A percentile compares a stretch with the other conserved stretches of the same genome.
Conservation (phyloP, 495 filamentous ascomycete genomes). For the Aspergillus hancockii region DNA sequence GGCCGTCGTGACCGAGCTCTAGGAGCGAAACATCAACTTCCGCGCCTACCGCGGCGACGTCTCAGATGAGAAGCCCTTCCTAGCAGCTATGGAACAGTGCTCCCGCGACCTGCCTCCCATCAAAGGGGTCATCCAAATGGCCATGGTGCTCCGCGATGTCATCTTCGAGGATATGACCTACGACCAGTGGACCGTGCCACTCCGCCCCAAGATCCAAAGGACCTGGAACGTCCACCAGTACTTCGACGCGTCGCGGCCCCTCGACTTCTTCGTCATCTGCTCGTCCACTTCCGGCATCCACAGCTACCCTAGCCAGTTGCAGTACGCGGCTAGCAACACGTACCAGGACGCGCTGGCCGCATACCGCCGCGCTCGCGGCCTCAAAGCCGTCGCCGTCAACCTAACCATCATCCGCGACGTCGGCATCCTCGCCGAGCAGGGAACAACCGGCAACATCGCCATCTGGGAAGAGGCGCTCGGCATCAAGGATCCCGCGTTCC, state of each 20-base stretch:
- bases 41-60: slow-evolving; percentile 31
- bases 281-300: slow-evolving; percentile 44
- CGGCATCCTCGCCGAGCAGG: slow-evolving; percentile 35
- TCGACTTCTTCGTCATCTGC: slow-evolving; percentile 55
- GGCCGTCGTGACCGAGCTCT: slow-evolving; percentile 41
- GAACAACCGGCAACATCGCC: background rate
- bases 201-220: slow-evolving; percentile 49
- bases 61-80: slow-evolving; percentile 20
- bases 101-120: slow-evolving; percentile 26
- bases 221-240: slow-evolving; percentile 58
- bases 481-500: too few species aligned
- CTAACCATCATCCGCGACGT: slow-evolving; percentile 39
- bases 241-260: slow-evolving; percentile 26
- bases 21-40: slow-evolving; percentile 25
- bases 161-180: slow-evolving; percentile 49
- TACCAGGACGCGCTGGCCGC: slow-evolving; percentile 42
- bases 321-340: slow-evolving; percentile 43
- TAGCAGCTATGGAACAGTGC: slow-evolving; percentile 16
- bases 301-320: slow-evolving; percentile 43
- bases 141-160: slow-evolving; percentile 39
- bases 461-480: background rate
- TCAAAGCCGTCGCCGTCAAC: slow-evolving; percentile 38
- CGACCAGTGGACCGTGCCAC: slow-evolving; percentile 39
- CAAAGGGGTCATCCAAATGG: slow-evolving; percentile 39
- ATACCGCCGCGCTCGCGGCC: slow-evolving; percentile 32